These are phyloP conservation scores for Ascochyta fabae DNA, from an alignment of 2,329 filamentous ascomycete genomes.

Conservation along the genomic window DNA sequence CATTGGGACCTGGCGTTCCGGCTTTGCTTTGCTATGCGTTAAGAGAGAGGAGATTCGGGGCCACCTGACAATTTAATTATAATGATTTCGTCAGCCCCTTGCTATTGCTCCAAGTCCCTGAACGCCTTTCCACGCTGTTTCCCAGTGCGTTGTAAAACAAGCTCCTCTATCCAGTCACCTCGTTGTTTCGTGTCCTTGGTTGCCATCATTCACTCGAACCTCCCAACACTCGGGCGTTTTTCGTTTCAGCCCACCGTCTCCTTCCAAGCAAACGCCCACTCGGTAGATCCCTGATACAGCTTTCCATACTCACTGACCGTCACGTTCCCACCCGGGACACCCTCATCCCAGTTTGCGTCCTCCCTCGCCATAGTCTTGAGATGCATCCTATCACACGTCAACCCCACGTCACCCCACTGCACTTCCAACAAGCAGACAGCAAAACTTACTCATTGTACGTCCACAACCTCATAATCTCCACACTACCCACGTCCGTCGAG, in stretches of 20 bases:
- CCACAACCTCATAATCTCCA: background rate
- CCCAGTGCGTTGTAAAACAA: background rate
- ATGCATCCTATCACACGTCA: background rate
- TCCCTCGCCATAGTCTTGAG: constrained; percentile 3
- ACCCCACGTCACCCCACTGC: too few species aligned
- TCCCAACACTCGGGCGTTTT: background rate
- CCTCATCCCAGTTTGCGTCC: constrained; percentile 19
- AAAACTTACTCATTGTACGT: background rate
- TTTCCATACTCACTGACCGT: constrained; percentile 14
- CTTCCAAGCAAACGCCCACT: constrained; percentile 11
- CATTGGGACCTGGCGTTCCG: constrained; percentile 38
- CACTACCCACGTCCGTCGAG: background rate
- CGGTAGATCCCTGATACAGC: constrained; percentile 2
- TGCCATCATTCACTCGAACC: too few species aligned
- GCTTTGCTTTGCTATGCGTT: constrained; percentile 25
- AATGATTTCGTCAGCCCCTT: constrained; percentile 25
- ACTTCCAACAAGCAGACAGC: too few species aligned
- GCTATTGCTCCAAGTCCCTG: constrained; percentile 1
- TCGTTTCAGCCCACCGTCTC: constrained; percentile 7
- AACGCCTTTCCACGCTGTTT: background rate
- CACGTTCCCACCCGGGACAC: constrained; percentile 14
- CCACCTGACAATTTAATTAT: constrained; percentile 43
- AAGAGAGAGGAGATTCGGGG: constrained; percentile 37
- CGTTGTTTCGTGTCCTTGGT: too few species aligned
- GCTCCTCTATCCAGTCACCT: background rate